Evolutionary conservation across 2,329 filamentous ascomycete species (phyloP).

Genomic region (Pochonia chlamydosporia): DNA sequence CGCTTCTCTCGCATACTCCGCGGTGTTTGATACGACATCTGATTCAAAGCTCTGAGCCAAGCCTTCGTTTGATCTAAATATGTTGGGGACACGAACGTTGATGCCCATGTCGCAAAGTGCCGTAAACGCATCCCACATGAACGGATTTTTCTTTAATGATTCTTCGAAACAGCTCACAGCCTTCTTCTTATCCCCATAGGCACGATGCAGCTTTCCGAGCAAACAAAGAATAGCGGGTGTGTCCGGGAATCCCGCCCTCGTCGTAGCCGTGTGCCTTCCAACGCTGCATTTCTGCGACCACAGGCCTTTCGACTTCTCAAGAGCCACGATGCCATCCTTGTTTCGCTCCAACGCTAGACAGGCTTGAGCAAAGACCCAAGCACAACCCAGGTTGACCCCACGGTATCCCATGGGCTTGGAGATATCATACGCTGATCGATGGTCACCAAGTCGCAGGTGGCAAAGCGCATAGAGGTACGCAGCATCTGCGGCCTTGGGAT

Average conservation of each 20-base stretch:
- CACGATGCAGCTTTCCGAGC: conserved; percentile 80
- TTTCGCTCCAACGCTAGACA: conserved; percentile 74
- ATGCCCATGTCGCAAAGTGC: conserved; percentile 83
- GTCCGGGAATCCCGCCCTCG: conserved; percentile 72
- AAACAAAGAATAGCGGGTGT: conserved; percentile 77
- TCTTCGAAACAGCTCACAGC: conserved; percentile 85
- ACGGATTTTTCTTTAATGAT: conserved; percentile 81
- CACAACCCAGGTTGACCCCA: conserved; percentile 75
- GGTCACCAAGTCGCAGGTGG: conserved; percentile 75
- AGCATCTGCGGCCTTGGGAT: conserved; percentile 74
- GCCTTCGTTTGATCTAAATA: conserved; percentile 68
- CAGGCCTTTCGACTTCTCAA: conserved; percentile 73
- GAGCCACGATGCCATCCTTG: conserved; percentile 72
- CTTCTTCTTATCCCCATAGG: conserved; percentile 74
- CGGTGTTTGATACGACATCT: conserved; percentile 17
- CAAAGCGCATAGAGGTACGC: conserved; percentile 79
- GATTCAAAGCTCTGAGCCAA: conserved; percentile 43
- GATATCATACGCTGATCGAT: conserved; percentile 79
- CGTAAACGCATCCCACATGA: conserved; percentile 97
- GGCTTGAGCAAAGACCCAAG: conserved; percentile 86
- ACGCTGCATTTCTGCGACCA: conserved; percentile 74
- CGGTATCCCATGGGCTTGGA: conserved; percentile 66
- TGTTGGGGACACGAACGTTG: conserved; percentile 73
- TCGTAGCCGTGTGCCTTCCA: conserved; percentile 75
- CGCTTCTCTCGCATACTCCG: conserved; percentile 30